Evolutionary conservation across 805 yeast species (phyloP).

Genomic region (Huiozyma sinensis): DNA sequence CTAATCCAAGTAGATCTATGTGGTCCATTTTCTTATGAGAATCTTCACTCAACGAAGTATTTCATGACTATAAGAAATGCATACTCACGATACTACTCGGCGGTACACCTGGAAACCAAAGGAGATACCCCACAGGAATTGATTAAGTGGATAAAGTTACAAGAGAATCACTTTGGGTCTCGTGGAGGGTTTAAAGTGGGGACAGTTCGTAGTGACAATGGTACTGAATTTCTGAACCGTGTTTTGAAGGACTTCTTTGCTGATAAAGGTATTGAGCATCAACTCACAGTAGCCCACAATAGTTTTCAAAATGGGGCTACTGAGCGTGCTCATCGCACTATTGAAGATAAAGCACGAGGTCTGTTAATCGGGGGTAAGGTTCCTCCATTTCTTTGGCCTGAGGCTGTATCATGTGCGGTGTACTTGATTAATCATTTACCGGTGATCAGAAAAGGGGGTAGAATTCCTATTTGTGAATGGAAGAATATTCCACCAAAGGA

Average conservation of each 20-base stretch:
- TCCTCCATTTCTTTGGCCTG: conserved; percentile 9
- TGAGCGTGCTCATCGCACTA: conserved; percentile 9
- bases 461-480: conserved; percentile 5
- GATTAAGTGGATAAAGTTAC: conserved; percentile 2
- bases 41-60: not conserved
- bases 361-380: conserved; percentile 6
- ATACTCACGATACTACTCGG: conserved; percentile 4
- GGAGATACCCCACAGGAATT: conserved; percentile 1
- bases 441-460: conserved; percentile 6
- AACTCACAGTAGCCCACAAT: conserved; percentile 7
- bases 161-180: conserved; percentile 3
- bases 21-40: conserved; percentile 2
- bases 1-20: conserved; percentile 4
- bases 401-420: conserved; percentile 8
- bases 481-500: conserved; percentile 5
- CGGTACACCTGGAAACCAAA: conserved; percentile 1
- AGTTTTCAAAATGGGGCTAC: conserved; percentile 11
- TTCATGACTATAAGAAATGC: conserved; percentile 5
- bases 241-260: not conserved
- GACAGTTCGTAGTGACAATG: conserved; percentile 6
- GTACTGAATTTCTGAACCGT: conserved; percentile 5
- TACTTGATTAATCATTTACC: conserved; percentile 6
- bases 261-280: conserved; percentile 5
- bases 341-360: conserved; percentile 5
- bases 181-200: conserved; percentile 4